Percentiles rank a stretch among this genome's conserved stretches.
Conservation (phyloP, 495 filamentous ascomycete species). For the Paragyromitra xinjiangensis region DNA sequence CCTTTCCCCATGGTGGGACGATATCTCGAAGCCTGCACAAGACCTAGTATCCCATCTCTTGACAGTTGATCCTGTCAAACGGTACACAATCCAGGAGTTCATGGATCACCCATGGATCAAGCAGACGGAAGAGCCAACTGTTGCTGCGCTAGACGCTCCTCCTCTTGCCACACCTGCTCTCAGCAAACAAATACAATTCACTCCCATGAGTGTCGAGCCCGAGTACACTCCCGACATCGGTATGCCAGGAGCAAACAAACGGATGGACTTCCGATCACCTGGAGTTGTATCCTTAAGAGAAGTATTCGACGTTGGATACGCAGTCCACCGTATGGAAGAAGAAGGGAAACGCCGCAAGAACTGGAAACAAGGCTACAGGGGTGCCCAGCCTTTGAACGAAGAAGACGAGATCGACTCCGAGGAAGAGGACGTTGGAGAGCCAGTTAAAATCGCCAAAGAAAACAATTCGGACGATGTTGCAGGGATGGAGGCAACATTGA, state of each 20-base stretch:
- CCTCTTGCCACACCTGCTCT: conserved; percentile 75
- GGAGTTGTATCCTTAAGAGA: conserved; percentile 94
- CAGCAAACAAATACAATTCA: conserved; percentile 62
- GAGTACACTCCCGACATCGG: conserved; percentile 61
- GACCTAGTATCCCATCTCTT: conserved; percentile 93
- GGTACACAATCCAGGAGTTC: conserved; percentile 89
- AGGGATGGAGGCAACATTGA: conserved; percentile 84
- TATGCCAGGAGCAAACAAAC: conserved; percentile 67
- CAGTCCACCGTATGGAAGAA: conserved; percentile 95
- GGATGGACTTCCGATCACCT: conserved; percentile 94
- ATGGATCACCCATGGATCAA: conserved; percentile 91
- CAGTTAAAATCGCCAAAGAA: conserved; percentile 74
- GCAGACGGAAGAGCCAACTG: conserved; percentile 75
- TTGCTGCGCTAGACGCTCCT: conserved; percentile 77
- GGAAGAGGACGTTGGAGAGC: conserved; percentile 63
- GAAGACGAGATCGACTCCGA: conserved; percentile 65
- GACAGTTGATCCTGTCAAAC: conserved; percentile 89
- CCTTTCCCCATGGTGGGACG: conserved; percentile 98
- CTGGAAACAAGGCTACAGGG: conserved; percentile 72
- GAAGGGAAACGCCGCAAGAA: conserved; percentile 89
- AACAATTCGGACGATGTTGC: conserved; percentile 71
- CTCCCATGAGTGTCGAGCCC: conserved; percentile 59
- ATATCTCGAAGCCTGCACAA: conserved; percentile 94
- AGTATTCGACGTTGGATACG: conserved; percentile 96
- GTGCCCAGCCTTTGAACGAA: conserved; percentile 74